A percentile compares a stretch with the other conserved stretches of the same genome.
phyloP scores from a whole-genome alignment of 768 basidiomycete genomes.

The Pholiota microspora region DNA sequence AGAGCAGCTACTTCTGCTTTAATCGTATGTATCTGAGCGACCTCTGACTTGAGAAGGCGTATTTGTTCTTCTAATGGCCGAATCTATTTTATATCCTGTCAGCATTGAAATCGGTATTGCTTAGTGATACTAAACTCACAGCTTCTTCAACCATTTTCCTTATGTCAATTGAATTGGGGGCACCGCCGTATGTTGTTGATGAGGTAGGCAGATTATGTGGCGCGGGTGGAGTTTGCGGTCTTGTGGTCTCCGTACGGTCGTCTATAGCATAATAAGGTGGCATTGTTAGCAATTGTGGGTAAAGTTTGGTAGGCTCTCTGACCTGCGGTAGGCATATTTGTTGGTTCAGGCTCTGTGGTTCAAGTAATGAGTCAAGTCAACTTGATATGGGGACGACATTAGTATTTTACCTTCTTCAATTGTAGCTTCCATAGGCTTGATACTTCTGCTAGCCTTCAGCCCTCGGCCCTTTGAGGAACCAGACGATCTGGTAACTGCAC shows the following conservation, averaged over 20 bases:
- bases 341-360: constrained; percentile 8
- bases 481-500: constrained; percentile 59
- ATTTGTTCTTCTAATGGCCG: constrained; percentile 47
- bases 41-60: constrained; percentile 14
- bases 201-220: background rate
- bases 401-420: constrained; percentile 66
- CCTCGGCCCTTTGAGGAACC: constrained; percentile 46
- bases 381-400: constrained; percentile 5
- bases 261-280: no score
- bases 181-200: background rate
- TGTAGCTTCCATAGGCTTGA: constrained; percentile 51
- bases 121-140: constrained; percentile 11
- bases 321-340: no score
- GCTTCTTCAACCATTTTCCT: constrained; percentile 16
- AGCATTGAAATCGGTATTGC: background rate
- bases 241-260: background rate
- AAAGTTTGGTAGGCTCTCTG: background rate
- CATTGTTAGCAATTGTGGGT: background rate
- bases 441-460: constrained; percentile 46
- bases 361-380: constrained; percentile 19
- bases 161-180: constrained; percentile 1
- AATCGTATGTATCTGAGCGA: constrained; percentile 22
- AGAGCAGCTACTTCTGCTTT: constrained; percentile 22
- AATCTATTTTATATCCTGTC: constrained; percentile 29
- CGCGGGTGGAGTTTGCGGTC: background rate